Base-by-base conservation (phyloP, 768 basidiomycete species). In the Suillus americanus region DNA sequence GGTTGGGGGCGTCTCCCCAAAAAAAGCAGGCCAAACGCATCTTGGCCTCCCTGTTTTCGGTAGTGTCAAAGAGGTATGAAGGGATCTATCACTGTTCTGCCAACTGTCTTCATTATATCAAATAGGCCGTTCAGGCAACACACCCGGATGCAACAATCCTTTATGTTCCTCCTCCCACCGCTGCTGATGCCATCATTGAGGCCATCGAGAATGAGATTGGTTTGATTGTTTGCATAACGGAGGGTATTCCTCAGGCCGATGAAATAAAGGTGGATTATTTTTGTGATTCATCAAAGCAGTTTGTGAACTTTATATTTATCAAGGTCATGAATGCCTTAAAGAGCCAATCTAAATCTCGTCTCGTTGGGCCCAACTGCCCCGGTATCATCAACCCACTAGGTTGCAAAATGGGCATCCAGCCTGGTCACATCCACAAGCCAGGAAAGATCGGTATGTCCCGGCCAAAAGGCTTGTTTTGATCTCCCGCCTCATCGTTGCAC, bases 361-460 rank as follows among this genome's bases (percentile, higher is more conserved):
- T 99, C 70, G 94, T 99, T 59, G 97, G 97, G 23, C 97, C 97
- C 46, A 99, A 99, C 79, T 99, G 97, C 79, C 97, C 97, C 2
- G 97, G 97, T 74, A 89, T 99, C 72, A 98, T 99, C 74, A 96
- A 97, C 73, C 96, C 97, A 20, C 83, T 91, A 46, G 97, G 97
- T 25, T 99, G 97, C 84, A 99, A 99, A 83, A 98, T 99, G 89
- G 97, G 97, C 65, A 99, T 99, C 73, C 92, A 94, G 73, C 97
- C 97, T 14, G 97, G 95, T 33, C 95, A 97, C 75, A 98, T 99
- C 71, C 97, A 99, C 82, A 94, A 78, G 70, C 95, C 97, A 63
- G 97, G 97, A 62, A 94, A 92, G 70, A 97, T 99, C 70, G 97
- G 96, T 92, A 70, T 40, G 85, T 74, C 3, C 41, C 37, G 37